Evolutionary conservation across 1,284 basidiomycete genomes (phyloP).

Genomic region (Sporisorium sorghi): DNA sequence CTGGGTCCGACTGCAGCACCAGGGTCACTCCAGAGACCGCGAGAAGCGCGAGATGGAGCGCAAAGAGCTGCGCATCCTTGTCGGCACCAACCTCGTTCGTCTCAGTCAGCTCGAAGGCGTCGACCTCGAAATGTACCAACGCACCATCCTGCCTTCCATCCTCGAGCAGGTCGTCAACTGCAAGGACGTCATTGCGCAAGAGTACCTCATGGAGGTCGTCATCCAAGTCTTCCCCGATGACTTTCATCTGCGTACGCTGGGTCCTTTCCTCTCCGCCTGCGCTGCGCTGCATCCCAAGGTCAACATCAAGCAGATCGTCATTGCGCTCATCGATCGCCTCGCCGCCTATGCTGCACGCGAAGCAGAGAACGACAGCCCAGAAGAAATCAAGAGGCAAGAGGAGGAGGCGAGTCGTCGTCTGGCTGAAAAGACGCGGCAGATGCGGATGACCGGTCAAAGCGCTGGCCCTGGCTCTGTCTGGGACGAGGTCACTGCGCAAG

Average conservation of each 20-base stretch:
- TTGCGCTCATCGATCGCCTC: constrained; percentile 66
- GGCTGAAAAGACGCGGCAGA: constrained; percentile 63
- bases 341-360: constrained; percentile 67
- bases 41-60: constrained; percentile 68
- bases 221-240: constrained; percentile 70
- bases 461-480: constrained; percentile 58
- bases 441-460: constrained; percentile 55
- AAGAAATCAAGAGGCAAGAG: constrained; percentile 66
- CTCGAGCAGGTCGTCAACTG: constrained; percentile 69
- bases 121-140: constrained; percentile 64
- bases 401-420: constrained; percentile 61
- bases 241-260: constrained; percentile 67
- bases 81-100: constrained; percentile 69
- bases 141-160: constrained; percentile 65
- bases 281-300: constrained; percentile 68
- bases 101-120: constrained; percentile 69
- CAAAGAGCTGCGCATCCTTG: constrained; percentile 67
- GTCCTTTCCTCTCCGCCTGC: constrained; percentile 66
- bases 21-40: constrained; percentile 67
- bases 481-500: constrained; percentile 62
- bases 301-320: constrained; percentile 69
- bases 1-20: constrained; percentile 69
- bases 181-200: constrained; percentile 69
- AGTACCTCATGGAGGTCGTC: constrained; percentile 69
- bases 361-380: constrained; percentile 67